Percentiles rank a stretch among this genome's conserved stretches.
Evolutionary conservation across 129 eudicot species (phyloP).

Genomic region (Flaveria brownii): DNA sequence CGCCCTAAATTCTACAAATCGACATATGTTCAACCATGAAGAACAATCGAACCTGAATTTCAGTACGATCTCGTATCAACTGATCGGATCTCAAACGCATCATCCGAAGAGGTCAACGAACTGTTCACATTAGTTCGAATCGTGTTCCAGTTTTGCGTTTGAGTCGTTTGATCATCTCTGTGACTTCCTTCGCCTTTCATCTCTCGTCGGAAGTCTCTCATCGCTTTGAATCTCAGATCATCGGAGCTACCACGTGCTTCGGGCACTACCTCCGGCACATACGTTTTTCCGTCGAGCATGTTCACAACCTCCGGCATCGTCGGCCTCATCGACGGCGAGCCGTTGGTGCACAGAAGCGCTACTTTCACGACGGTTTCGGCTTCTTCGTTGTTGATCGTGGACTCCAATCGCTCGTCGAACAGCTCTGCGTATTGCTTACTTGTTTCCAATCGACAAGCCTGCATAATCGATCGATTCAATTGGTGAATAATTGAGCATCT

Average conservation of each 20-base stretch:
- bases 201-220: slow-evolving; percentile 63
- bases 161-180: neutral
- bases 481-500: neutral
- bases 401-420: slow-evolving; percentile 52
- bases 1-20: no score
- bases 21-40: neutral
- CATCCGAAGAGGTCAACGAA: slow-evolving; percentile 39
- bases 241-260: slow-evolving; percentile 43
- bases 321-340: slow-evolving; percentile 67
- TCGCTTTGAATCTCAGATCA: slow-evolving; percentile 70
- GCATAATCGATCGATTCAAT: slow-evolving; percentile 10
- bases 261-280: slow-evolving; percentile 54
- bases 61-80: slow-evolving; percentile 27
- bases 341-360: slow-evolving; percentile 67
- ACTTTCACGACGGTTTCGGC: slow-evolving; percentile 57
- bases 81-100: slow-evolving; percentile 37
- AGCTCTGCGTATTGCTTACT: slow-evolving; percentile 54
- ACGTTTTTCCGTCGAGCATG: slow-evolving; percentile 68
- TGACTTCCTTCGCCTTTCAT: slow-evolving; percentile 33
- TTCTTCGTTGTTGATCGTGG: slow-evolving; percentile 53
- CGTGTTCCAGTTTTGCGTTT: slow-evolving; percentile 34
- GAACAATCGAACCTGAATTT: slow-evolving; percentile 6
- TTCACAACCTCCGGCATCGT: slow-evolving; percentile 70
- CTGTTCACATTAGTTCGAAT: slow-evolving; percentile 25
- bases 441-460: slow-evolving; percentile 71